Conservation (phyloP, 371 early-diverging fungal genomes). For the Mortierella sp. region DNA sequence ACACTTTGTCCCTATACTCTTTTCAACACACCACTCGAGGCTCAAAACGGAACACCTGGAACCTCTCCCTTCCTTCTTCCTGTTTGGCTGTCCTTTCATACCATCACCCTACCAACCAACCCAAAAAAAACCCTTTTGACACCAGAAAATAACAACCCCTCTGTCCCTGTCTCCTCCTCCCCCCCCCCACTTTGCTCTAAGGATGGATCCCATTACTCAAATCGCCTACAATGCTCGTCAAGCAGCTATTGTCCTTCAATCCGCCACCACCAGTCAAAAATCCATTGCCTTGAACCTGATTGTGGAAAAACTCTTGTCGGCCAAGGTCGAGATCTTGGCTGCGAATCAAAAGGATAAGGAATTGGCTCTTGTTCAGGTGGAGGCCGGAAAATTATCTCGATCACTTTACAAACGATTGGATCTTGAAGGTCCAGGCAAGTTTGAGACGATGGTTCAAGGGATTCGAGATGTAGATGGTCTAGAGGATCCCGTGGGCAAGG, state of each 20-base stretch:
- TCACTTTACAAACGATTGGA: conserved; percentile 93
- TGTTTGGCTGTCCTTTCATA: background rate
- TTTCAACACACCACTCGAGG: too few species aligned
- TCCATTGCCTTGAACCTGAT: conserved; percentile 81
- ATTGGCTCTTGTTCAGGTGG: conserved; percentile 76
- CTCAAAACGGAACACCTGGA: too few species aligned
- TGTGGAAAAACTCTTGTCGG: conserved; percentile 72
- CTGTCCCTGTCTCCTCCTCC: background rate
- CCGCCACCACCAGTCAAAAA: conserved; percentile 79
- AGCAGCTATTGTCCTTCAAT: conserved; percentile 85
- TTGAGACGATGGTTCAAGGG: conserved; percentile 86
- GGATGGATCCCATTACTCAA: conserved; percentile 59
- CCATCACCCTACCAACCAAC: background rate
- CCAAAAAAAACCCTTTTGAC: background rate
- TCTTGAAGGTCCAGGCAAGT: conserved; percentile 86
- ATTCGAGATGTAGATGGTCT: conserved; percentile 88
- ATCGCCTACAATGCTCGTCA: conserved; percentile 79
- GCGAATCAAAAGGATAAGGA: conserved; percentile 88
- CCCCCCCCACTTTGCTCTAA: too few species aligned
- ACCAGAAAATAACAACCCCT: background rate
- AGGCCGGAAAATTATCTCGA: conserved; percentile 76
- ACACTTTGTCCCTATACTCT: too few species aligned
- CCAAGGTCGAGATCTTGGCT: conserved; percentile 76
- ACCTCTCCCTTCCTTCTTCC: background rate
- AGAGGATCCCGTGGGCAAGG: conserved; percentile 88